A percentile compares a stretch with the other conserved stretches of the same genome.
Evolutionary conservation across 2,329 filamentous ascomycete genomes (phyloP).

Genomic region (Nannizzia gypsea): DNA sequence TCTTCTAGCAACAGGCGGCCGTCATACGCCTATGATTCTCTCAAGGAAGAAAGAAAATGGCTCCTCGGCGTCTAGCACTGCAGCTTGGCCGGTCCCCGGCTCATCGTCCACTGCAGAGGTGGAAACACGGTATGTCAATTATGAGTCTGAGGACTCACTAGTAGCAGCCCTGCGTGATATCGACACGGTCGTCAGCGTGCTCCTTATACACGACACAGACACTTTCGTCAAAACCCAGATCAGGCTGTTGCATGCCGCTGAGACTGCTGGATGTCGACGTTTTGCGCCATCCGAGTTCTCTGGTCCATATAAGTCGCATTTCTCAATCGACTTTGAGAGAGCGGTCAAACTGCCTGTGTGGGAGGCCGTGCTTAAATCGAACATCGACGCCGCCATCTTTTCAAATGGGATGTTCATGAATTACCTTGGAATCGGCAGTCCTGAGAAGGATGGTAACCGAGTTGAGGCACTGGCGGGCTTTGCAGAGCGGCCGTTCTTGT

Average conservation of each 20-base stretch:
- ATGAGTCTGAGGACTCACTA: conserved; percentile 17
- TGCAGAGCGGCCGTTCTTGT: conserved; percentile 9
- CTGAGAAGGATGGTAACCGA: not conserved
- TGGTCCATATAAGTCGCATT: conserved; percentile 13
- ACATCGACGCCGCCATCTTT: conserved; percentile 24
- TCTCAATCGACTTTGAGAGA: conserved; percentile 17
- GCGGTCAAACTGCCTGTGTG: conserved; percentile 18
- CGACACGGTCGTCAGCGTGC: conserved; percentile 20
- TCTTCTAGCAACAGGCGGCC: conserved; percentile 14
- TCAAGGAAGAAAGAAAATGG: conserved; percentile 15
- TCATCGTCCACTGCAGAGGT: conserved; percentile 9
- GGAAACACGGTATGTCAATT: conserved; percentile 21
- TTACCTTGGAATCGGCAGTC: conserved; percentile 22
- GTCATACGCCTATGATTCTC: conserved; percentile 22
- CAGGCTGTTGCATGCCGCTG: conserved; percentile 32
- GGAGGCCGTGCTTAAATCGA: conserved; percentile 18
- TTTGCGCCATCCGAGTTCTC: conserved; percentile 38
- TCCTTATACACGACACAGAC: conserved; percentile 17
- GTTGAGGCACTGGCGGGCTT: conserved; percentile 17
- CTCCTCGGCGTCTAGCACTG: conserved; percentile 4
- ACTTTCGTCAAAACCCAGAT: conserved; percentile 26
- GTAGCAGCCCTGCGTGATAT: conserved; percentile 16
- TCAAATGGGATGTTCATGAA: conserved; percentile 27
- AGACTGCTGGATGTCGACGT: conserved; percentile 33
- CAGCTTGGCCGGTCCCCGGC: conserved; percentile 5